These are phyloP conservation scores for Punctularia strigosozonata DNA, from an alignment of 768 basidiomycete genomes.

Conservation along the genomic window DNA sequence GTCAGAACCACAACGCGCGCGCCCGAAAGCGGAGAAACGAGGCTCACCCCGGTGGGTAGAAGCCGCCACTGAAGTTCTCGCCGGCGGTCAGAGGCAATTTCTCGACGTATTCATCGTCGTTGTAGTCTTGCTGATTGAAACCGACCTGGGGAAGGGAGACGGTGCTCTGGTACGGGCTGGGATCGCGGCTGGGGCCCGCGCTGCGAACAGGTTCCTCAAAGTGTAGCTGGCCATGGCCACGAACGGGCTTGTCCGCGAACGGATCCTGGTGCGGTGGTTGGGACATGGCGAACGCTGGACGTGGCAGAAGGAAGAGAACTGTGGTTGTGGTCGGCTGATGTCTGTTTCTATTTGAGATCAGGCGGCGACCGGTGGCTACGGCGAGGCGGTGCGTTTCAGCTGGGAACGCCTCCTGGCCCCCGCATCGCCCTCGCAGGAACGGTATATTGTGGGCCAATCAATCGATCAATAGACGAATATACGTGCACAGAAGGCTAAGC, in stretches of 20 bases:
- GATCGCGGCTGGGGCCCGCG: too few species aligned
- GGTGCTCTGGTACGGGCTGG: constrained; percentile 48
- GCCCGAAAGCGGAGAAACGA: constrained; percentile 2
- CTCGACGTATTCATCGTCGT: constrained; percentile 64
- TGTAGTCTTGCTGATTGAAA: constrained; percentile 25
- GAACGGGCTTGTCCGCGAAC: constrained; percentile 69
- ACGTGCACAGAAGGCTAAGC: too few species aligned
- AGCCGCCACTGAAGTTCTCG: constrained; percentile 44
- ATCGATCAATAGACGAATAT: too few species aligned
- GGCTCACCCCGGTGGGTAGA: constrained; percentile 65
- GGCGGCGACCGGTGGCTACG: too few species aligned
- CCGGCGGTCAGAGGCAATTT: constrained; percentile 63
- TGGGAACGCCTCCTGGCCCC: too few species aligned
- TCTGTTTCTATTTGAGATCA: too few species aligned
- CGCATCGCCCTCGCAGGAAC: too few species aligned
- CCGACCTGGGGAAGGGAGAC: constrained; percentile 43
- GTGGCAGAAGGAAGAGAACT: constrained; percentile 6
- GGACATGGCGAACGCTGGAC: constrained; percentile 15
- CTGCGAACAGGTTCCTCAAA: constrained; percentile 56
- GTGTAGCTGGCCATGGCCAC: constrained; percentile 45
- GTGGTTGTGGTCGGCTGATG: background rate
- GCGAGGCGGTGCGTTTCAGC: too few species aligned
- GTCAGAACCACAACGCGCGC: constrained; percentile 1
- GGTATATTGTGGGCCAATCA: too few species aligned
- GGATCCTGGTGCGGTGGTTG: constrained; percentile 44